A percentile compares a stretch with the other conserved stretches of the same genome.
Conservation (phyloP, 2,329 filamentous ascomycete genomes). For the Graphilbum ipis-grandicollis region DNA sequence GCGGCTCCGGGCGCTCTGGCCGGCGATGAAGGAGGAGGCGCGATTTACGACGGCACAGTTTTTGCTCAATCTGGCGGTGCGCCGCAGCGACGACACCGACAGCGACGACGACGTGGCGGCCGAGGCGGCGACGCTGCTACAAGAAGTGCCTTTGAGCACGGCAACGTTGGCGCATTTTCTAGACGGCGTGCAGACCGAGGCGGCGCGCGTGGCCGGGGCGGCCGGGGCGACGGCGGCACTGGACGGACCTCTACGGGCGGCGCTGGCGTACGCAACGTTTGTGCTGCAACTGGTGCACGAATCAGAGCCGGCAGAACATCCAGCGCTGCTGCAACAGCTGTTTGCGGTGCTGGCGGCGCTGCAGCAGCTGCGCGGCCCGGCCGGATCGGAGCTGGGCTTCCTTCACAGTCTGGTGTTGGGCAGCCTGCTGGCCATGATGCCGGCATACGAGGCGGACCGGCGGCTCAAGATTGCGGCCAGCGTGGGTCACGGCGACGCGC, state of each 20-base stretch:
- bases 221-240: too few relatives aligned
- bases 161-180: constrained; percentile 56
- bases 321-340: constrained; percentile 58
- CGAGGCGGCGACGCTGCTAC: constrained; percentile 55
- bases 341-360: constrained; percentile 79
- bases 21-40: constrained; percentile 46
- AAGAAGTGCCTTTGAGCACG: constrained; percentile 55
- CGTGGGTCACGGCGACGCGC: constrained; percentile 69
- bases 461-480: constrained; percentile 55
- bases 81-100: constrained; percentile 13
- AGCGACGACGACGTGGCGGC: constrained; percentile 25
- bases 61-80: constrained; percentile 44
- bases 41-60: constrained; percentile 42
- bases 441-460: constrained; percentile 48
- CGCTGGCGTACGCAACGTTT: constrained; percentile 64
- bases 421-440: constrained; percentile 70
- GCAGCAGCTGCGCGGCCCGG: constrained; percentile 64
- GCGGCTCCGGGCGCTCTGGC: constrained; percentile 56
- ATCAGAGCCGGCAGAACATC: constrained; percentile 57
- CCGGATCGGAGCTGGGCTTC: constrained; percentile 78
- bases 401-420: constrained; percentile 71
- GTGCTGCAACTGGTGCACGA: constrained; percentile 78
- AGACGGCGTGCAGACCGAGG: constrained; percentile 54
- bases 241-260: constrained; percentile 39
- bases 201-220: constrained; percentile 58